Conservation (phyloP, 768 basidiomycete genomes). For the Amanita molliuscula region DNA sequence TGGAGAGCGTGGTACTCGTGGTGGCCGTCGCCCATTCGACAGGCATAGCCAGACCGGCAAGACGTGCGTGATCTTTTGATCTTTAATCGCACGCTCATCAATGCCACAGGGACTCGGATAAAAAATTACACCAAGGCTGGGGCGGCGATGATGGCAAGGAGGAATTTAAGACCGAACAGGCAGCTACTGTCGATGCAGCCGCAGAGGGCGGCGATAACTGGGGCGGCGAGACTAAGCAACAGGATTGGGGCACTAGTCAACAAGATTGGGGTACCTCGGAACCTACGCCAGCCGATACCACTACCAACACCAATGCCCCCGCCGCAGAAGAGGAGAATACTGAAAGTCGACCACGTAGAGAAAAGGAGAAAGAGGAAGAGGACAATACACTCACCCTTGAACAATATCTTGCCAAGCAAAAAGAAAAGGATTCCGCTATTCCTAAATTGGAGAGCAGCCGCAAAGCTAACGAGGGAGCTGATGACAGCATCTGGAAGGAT, state of each 20-base stretch:
- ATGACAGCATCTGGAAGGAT: conserved; percentile 62
- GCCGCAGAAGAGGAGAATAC: conserved; percentile 31
- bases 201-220: conserved; percentile 39
- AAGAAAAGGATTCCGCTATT: conserved; percentile 47
- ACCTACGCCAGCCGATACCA: neutral
- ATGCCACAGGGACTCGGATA: conserved; percentile 75
- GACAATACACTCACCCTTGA: conserved; percentile 93
- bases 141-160: conserved; percentile 82
- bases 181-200: conserved; percentile 61
- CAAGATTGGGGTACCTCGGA: too few relatives aligned
- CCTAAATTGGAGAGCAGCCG: conserved; percentile 73
- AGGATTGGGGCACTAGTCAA: conserved; percentile 4
- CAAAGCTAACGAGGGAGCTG: conserved; percentile 75
- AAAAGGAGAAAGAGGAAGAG: conserved; percentile 67
- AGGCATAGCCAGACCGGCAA: conserved; percentile 82
- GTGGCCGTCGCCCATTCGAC: conserved; percentile 70
- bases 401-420: conserved; percentile 81
- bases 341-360: conserved; percentile 33
- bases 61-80: conserved; percentile 37
- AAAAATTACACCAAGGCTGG: conserved; percentile 93
- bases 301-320: conserved; percentile 14
- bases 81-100: conserved; percentile 7
- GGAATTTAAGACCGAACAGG: conserved; percentile 75
- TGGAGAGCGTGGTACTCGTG: conserved; percentile 40
- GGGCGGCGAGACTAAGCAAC: conserved; percentile 38